Percentiles rank a stretch among this genome's conserved stretches.
Conservation (phyloP, 345 rosid genomes). For the Ceriops tagal region DNA sequence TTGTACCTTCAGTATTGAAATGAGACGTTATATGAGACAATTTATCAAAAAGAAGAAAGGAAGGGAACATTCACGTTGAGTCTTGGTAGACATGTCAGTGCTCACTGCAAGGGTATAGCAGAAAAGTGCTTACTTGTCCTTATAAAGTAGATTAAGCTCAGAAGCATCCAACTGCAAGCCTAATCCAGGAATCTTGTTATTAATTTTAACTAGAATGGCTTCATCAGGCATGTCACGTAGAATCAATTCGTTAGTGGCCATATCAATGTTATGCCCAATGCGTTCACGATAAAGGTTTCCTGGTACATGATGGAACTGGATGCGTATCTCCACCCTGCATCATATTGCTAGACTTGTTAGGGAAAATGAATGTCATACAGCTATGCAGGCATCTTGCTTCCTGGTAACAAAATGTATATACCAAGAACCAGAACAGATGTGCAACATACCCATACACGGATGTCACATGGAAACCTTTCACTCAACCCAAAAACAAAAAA, state of each 20-base stretch:
- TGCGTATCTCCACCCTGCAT: constrained; percentile 66
- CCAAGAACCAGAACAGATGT: neutral
- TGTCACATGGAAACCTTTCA: no score
- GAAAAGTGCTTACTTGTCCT: constrained; percentile 49
- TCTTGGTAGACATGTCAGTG: neutral
- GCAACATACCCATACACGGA: neutral
- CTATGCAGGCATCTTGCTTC: neutral
- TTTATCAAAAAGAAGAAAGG: neutral
- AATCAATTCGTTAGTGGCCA: constrained; percentile 62
- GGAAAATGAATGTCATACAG: neutral
- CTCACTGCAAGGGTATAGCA: neutral
- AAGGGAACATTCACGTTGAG: neutral
- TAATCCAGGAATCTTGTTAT: constrained; percentile 70
- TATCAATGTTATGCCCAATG: constrained; percentile 45
- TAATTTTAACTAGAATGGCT: constrained; percentile 65
- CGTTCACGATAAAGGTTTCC: constrained; percentile 63
- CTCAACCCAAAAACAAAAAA: no score
- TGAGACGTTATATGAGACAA: neutral
- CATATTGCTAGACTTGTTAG: constrained; percentile 11
- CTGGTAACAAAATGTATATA: neutral
- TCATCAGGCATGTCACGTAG: constrained; percentile 62
- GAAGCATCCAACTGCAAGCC: constrained; percentile 73
- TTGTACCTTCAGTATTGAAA: constrained; percentile 39
- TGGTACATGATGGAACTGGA: constrained; percentile 62
- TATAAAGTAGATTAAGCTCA: constrained; percentile 68